A percentile compares a stretch with the other conserved stretches of the same genome.
Conservation (phyloP, 148 eudicot species). For the Beta vulgaris region DNA sequence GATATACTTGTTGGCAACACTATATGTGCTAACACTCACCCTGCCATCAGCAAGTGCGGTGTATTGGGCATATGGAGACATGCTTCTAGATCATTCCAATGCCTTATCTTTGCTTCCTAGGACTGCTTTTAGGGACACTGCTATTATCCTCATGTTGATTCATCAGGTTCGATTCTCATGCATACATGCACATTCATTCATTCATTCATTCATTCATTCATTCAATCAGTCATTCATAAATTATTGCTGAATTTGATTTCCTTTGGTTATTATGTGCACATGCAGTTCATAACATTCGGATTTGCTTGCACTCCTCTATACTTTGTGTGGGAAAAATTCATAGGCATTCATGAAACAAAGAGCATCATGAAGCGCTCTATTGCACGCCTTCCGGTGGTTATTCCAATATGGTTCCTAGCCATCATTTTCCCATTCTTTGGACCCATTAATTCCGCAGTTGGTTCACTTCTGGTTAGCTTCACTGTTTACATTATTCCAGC, state of each 20-base stretch:
- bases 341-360: constrained; percentile 61
- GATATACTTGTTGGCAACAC: constrained; percentile 65
- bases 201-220: too few relatives aligned
- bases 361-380: constrained; percentile 58
- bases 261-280: too few relatives aligned
- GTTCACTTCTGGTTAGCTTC: constrained; percentile 79
- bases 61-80: constrained; percentile 83
- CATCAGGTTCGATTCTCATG: constrained; percentile 68
- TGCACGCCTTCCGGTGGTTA: constrained; percentile 71
- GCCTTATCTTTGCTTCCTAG: constrained; percentile 70
- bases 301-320: constrained; percentile 85
- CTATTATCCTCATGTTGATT: constrained; percentile 75
- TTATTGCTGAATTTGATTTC: too few relatives aligned
- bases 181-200: neutral
- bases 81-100: constrained; percentile 62
- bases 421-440: constrained; percentile 91
- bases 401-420: constrained; percentile 79
- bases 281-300: constrained; percentile 85
- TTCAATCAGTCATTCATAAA: too few relatives aligned
- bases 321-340: constrained; percentile 81
- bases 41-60: constrained; percentile 83
- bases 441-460: constrained; percentile 84
- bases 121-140: constrained; percentile 56
- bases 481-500: constrained; percentile 86
- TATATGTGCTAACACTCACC: constrained; percentile 74